Evolutionary conservation across 495 filamentous ascomycete species (phyloP).

Genomic region (Amniculicola lignicola): DNA sequence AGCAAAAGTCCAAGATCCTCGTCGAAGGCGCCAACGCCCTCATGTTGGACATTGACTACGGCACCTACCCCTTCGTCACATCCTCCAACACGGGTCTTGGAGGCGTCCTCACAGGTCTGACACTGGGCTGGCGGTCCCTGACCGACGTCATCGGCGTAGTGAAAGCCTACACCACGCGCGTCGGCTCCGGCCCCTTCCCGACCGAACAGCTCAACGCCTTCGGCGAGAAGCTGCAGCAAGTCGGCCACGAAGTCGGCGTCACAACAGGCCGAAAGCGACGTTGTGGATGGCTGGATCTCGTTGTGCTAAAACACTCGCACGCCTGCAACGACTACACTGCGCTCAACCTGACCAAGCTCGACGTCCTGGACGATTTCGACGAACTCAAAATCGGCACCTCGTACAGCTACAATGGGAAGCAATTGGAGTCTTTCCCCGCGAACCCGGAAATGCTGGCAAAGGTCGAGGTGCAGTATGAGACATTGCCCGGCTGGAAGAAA

Average conservation of each 20-base stretch:
- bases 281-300: constrained; percentile 88
- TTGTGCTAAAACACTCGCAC: constrained; percentile 71
- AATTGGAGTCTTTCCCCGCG: constrained; percentile 63
- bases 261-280: constrained; percentile 80
- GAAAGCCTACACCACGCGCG: constrained; percentile 67
- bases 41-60: constrained; percentile 67
- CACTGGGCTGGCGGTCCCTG: constrained; percentile 40
- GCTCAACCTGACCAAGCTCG: constrained; percentile 85
- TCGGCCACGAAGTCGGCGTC: constrained; percentile 70
- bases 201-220: constrained; percentile 54
- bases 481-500: constrained; percentile 73
- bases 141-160: constrained; percentile 76
- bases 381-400: constrained; percentile 74
- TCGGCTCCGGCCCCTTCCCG: constrained; percentile 68
- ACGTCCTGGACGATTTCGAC: constrained; percentile 78
- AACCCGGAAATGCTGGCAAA: constrained; percentile 59
- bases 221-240: constrained; percentile 61
- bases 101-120: constrained; percentile 71
- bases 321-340: constrained; percentile 44
- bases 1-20: constrained; percentile 62
- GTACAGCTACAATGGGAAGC: constrained; percentile 56
- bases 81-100: constrained; percentile 58
- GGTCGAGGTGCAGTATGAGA: constrained; percentile 66
- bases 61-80: constrained; percentile 78
- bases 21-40: constrained; percentile 90